Evolutionary conservation across 169 alveolate genomes (phyloP), one percentile per base, ranked within the genome.

Genomic region (Cardiosporidium cionae): DNA sequence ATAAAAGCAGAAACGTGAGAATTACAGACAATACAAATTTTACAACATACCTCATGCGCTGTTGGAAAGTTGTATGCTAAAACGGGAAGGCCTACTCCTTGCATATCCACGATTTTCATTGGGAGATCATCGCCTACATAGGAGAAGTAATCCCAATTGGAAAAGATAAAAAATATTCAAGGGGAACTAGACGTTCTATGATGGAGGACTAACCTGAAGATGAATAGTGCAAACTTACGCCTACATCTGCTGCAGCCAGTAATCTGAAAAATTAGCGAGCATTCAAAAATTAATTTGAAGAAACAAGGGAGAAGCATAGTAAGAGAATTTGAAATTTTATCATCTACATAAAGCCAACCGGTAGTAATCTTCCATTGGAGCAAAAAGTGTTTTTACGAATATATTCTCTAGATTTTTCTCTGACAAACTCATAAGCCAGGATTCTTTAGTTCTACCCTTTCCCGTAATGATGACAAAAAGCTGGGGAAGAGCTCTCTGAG

Each of bases 31-130:
- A n/a, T n/a, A n/a, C n/a, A n/a, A n/a, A n/a, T n/a, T n/a, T n/a
- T n/a, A n/a, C n/a, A n/a, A n/a, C n/a, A 4, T 3, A 74, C 80
- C 32, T 86, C 91, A 16, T 44, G 58, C 22, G 85, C 62, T 6
- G 88, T 68, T 32, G 78, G 84, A 52, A 78, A 87, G 32, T 64
- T 32, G 80, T 23, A 85, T 25, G 94, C 89, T 74, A 91, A 81
- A 7, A 84, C 90, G 31, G 97, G 97, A 7, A 91, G 73, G 32
- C 91, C 89, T 35, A 94, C 93, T 52, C 94, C 92, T 62, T 86
- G 86, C 97, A 94, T 92, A 79, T 93, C 96, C 0, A 93, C 96
- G 16, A 92, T 95, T 81, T 94, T 94, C 97, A 94, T 94, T 6
- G 97, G 97, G 7, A 93, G 80, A 79, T 94, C 97, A 28, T 89